Evolutionary conservation across 1,284 basidiomycete species (phyloP).

Genomic region (Cutaneotrichosporon mucoides): DNA sequence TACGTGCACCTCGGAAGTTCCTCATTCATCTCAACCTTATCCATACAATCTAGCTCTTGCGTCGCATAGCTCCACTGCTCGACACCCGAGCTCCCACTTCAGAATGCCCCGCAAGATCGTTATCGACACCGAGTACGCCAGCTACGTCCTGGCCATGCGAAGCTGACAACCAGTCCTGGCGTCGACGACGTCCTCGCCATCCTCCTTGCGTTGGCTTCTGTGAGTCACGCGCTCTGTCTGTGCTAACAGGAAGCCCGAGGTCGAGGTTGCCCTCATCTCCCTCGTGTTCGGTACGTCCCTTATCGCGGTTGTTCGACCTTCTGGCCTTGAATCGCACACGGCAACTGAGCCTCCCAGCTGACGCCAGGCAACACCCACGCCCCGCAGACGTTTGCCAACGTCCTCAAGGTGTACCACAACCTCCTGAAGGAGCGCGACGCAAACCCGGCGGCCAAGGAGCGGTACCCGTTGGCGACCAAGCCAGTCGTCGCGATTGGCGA

Average conservation of each 20-base stretch:
- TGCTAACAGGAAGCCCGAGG: constrained; percentile 56
- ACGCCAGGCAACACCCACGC: constrained; percentile 65
- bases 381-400: constrained; percentile 56
- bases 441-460: constrained; percentile 56
- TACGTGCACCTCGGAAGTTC: too few species aligned
- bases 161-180: constrained; percentile 52
- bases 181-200: constrained; percentile 84
- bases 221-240: constrained; percentile 18
- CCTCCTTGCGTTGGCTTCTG: constrained; percentile 42
- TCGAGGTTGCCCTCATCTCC: constrained; percentile 63
- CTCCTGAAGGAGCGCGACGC: constrained; percentile 62
- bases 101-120: constrained; percentile 40
- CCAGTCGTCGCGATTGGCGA: constrained; percentile 67
- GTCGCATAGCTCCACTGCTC: too few species aligned
- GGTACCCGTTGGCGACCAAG: constrained; percentile 63
- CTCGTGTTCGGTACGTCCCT: constrained; percentile 65
- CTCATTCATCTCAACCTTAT: too few species aligned
- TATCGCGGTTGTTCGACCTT: too few species aligned
- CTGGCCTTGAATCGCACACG: too few species aligned
- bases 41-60: too few species aligned
- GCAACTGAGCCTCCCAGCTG: not conserved
- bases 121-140: constrained; percentile 45
- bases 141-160: not conserved
- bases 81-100: not conserved
- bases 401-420: constrained; percentile 71